These are phyloP conservation scores for Batkoa obscura DNA, from an alignment of 371 early-diverging fungal species.

Conservation along the genomic window DNA sequence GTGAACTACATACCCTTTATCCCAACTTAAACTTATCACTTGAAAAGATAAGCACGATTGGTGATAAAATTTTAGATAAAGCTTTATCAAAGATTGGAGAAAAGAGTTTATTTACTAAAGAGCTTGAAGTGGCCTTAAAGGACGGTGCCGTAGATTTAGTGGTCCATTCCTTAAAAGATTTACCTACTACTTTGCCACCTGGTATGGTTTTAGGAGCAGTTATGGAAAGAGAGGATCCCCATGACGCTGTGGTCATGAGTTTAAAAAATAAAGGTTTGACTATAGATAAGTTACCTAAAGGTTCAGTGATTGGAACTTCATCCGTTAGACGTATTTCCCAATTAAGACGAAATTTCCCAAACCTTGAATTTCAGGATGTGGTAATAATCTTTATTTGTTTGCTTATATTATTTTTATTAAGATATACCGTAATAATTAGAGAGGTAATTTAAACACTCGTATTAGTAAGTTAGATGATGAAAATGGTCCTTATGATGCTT, in stretches of 20 bases:
- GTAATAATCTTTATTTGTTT: slow-evolving; percentile 20
- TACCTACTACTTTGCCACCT: slow-evolving; percentile 70
- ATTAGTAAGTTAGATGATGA: slow-evolving; percentile 68
- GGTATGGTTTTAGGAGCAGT: slow-evolving; percentile 76
- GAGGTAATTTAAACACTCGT: slow-evolving; percentile 46
- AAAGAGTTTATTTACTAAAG: slow-evolving; percentile 86
- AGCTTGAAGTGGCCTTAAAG: slow-evolving; percentile 65
- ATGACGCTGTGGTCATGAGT: slow-evolving; percentile 68
- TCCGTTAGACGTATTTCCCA: slow-evolving; percentile 82
- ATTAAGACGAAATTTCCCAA: slow-evolving; percentile 56
- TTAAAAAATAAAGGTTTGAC: slow-evolving; percentile 14
- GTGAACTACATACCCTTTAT: slow-evolving; percentile 24
- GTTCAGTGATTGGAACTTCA: slow-evolving; percentile 77
- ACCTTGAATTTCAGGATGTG: slow-evolving; percentile 58
- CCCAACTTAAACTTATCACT: too few relatives aligned
- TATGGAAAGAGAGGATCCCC: slow-evolving; percentile 64
- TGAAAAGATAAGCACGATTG: slow-evolving; percentile 61
- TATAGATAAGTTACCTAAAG: slow-evolving; percentile 40
- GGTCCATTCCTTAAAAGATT: slow-evolving; percentile 87
- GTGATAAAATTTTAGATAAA: slow-evolving; percentile 69
- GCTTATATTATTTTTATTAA: slow-evolving; percentile 2
- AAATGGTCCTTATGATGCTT: slow-evolving; percentile 48
- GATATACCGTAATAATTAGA: background rate
- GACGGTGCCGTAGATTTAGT: slow-evolving; percentile 61
- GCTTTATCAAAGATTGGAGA: slow-evolving; percentile 81